Percentiles rank a stretch among this genome's conserved stretches.
These are phyloP conservation scores for Dendrothele bispora DNA, from an alignment of 768 basidiomycete genomes.

Conservation along the genomic window DNA sequence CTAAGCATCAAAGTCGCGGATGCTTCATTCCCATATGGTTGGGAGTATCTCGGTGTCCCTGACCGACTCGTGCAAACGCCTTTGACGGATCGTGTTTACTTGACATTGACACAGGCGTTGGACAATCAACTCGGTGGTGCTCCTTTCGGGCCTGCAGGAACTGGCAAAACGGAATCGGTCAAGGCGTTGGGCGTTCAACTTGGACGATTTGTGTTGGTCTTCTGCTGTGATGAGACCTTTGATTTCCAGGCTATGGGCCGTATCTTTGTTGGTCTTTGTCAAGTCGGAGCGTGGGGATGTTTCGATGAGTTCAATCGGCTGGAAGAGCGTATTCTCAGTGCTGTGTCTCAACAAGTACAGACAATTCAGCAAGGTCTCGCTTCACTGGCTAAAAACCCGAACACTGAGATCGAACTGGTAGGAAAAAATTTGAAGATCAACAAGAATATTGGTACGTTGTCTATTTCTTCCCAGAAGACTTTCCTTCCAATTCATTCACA, in stretches of 20 bases:
- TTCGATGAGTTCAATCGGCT: constrained; percentile 98
- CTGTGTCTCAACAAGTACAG: constrained; percentile 98
- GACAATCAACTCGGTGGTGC: constrained; percentile 95
- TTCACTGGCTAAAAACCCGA: constrained; percentile 78
- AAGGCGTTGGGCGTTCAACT: constrained; percentile 98
- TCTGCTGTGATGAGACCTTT: constrained; percentile 99
- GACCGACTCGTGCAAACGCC: constrained; percentile 98
- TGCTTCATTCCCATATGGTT: constrained; percentile 93
- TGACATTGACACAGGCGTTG: constrained; percentile 94
- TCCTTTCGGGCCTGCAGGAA: constrained; percentile 98
- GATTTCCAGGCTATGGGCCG: constrained; percentile 99
- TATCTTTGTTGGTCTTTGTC: constrained; percentile 97
- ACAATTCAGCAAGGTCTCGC: constrained; percentile 95
- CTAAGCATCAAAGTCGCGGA: constrained; percentile 85
- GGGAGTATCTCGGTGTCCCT: constrained; percentile 97
- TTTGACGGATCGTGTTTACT: constrained; percentile 93
- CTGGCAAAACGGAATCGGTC: constrained; percentile 98
- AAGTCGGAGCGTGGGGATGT: constrained; percentile 99
- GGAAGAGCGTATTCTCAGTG: constrained; percentile 95
- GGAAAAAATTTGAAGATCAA: constrained; percentile 93
- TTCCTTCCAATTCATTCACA: constrained; percentile 5
- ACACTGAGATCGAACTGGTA: constrained; percentile 91
- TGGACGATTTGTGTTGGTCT: constrained; percentile 99
- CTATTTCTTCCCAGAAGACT: neutral
- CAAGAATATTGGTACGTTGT: constrained; percentile 76